Evolutionary conservation across 805 yeast species (phyloP), one percentile per base, ranked within the genome.

Genomic region (Pichia heedii): DNA sequence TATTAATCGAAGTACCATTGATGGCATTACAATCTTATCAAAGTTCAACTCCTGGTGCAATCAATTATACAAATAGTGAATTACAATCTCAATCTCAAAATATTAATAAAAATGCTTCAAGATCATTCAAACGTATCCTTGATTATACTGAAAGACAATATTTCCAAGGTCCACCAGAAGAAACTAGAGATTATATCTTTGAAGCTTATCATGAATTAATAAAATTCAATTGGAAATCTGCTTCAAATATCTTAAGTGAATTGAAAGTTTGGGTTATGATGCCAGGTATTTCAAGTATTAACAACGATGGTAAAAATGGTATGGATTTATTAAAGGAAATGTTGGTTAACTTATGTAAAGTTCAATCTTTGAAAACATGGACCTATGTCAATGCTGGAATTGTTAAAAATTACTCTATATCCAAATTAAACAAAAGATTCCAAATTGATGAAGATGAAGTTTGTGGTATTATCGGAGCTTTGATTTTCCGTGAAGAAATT

Each of bases 131-230:
- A 67, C 80, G 95, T 61, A 77, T 84, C 63, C 74, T 93, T 53
- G 97, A 93, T 62, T 84, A 82, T 70, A 88, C 85, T 60, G 96
- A 89, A 61, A 83, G 90, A 66, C 96, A 89, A 65, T 83, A 83
- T 45, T 93, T 90, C 73, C 86, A 87, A 50, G 98, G 97, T 36
- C 98, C 98, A 39, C 96, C 97, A 43, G 98, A 93, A 68, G 86
- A 89, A 63, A 84, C 94, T 37, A 82, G 94, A 58, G 99, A 93
- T 64, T 85, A 77, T 66, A 81, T 93, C 54, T 81, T 90, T 74
- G 85, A 84, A 63, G 95, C 97, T 39, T 94, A 97, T 35, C 81
- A 81, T 66, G 78, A 86, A 27, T 77, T 93, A 64, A 85, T 84
- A 61, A 76, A 75, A 54, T 96, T 97, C 53, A 86, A 90, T 60